A percentile compares a stretch with the other conserved stretches of the same genome.
These are phyloP conservation scores for Fonsecaea monophora DNA, from an alignment of 2,329 filamentous ascomycete species.

Conservation along the genomic window DNA sequence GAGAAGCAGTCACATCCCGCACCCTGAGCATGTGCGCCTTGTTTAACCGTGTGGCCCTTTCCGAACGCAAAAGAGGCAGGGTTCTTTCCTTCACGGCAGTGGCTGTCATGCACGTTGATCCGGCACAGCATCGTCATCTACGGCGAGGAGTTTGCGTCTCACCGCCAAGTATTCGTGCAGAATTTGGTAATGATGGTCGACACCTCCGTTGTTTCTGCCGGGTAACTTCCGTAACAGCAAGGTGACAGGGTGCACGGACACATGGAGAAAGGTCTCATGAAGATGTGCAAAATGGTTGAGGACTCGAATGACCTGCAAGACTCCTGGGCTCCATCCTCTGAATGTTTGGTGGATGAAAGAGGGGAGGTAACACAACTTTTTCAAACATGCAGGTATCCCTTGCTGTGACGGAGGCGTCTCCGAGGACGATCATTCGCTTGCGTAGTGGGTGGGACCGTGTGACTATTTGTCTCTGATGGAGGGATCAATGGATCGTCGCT, in stretches of 20 bases:
- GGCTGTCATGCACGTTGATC: neutral
- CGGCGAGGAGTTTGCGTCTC: neutral
- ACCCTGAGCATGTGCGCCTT: neutral
- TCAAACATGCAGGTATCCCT: neutral
- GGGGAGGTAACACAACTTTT: neutral
- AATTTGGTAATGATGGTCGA: conserved; percentile 5
- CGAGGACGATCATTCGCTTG: conserved; percentile 9
- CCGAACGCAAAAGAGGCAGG: neutral
- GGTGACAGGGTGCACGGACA: neutral
- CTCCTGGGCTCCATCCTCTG: neutral
- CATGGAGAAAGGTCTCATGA: neutral
- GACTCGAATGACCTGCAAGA: neutral
- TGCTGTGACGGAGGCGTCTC: neutral
- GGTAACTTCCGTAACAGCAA: neutral
- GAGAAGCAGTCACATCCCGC: neutral
- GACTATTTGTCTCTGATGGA: neutral
- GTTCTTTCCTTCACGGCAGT: neutral
- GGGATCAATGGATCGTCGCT: neutral
- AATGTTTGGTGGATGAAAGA: neutral
- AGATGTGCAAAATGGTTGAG: neutral
- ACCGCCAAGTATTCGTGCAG: conserved; percentile 3
- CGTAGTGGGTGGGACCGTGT: neutral
- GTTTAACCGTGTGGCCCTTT: neutral
- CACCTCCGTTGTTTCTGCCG: neutral
- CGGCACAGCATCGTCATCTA: neutral